A percentile compares a stretch with the other conserved stretches of the same genome.
These are phyloP conservation scores for Botryotinia narcissicola DNA, from an alignment of 2,329 filamentous ascomycete species.

Conservation along the genomic window DNA sequence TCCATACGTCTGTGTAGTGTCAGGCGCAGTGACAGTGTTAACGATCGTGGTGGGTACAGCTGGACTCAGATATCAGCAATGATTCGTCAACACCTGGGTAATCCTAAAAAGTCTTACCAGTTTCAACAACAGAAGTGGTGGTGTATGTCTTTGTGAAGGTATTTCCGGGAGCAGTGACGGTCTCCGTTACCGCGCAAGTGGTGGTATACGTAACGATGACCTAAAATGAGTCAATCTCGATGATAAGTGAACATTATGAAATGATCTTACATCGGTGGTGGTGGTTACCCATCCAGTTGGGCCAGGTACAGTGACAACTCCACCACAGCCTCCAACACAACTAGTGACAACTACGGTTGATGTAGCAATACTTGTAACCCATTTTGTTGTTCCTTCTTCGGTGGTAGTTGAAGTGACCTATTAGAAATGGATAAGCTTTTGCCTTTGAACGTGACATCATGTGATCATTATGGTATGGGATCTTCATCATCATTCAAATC, in stretches of 20 bases:
- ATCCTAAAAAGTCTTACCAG: slow-evolving; percentile 23
- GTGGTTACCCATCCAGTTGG: slow-evolving; percentile 17
- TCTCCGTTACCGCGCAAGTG: neutral
- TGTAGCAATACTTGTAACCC: slow-evolving; percentile 9
- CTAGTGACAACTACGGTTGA: slow-evolving; percentile 13
- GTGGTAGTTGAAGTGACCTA: slow-evolving; percentile 16
- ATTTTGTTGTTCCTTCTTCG: slow-evolving; percentile 2
- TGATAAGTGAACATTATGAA: neutral
- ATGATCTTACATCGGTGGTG: slow-evolving; percentile 17
- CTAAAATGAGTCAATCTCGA: slow-evolving; percentile 11
- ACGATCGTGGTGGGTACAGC: slow-evolving; percentile 25
- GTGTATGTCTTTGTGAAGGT: slow-evolving; percentile 45
- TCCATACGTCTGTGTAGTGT: neutral
- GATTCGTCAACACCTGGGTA: neutral
- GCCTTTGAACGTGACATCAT: neutral
- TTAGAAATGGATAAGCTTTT: neutral
- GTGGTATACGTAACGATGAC: slow-evolving; percentile 21
- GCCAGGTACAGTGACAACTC: slow-evolving; percentile 18
- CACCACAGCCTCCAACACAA: slow-evolving; percentile 17
- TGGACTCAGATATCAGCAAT: slow-evolving; percentile 7
- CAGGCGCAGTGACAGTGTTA: slow-evolving; percentile 15
- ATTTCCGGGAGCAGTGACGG: slow-evolving; percentile 31
- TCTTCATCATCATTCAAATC: neutral
- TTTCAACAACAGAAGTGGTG: slow-evolving; percentile 43
- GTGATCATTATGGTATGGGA: neutral